Base-by-base conservation (phyloP, 2,329 filamentous ascomycete species). In the Exserohilum turcica region DNA sequence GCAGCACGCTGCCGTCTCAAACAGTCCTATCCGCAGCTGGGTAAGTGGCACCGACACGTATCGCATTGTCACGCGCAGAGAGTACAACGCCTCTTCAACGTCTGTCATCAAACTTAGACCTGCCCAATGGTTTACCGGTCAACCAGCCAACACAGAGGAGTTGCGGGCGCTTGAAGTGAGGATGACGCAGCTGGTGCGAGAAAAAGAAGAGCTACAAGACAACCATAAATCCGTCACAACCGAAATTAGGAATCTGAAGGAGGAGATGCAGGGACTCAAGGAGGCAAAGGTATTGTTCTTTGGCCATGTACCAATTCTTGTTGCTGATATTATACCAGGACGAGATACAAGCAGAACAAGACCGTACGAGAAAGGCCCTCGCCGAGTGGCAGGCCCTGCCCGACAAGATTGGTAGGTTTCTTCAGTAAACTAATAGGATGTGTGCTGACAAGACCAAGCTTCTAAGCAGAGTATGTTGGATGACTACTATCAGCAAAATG, bases 21-120 rank as follows among this genome's bases (percentile, higher is more conserved):
- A 77, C 12, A 82, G 79, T 43, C 77, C 81, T 12, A 80, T 97
- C 45, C 80, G 75, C 36, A 82, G 79, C 18, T 97, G 89, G 83
- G 85, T 90, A n/a, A 82, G 88, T 19, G 86, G 86, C 3, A 82
- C 77, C 13, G 82, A 86, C 13, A 61, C 59, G 6, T 71, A 54
- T 71, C 80, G 79, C 16, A 82, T 94, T 45, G 81, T 80, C 5
- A 85, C 89, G 13, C 86, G 93, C 42, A 82, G 80, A 59, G 93
- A 97, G 71, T 97, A 97, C 73, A 91, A 91, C 2, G 83, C 88
- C 12, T 84, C 84, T 42, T 91, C 90, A 1, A 92, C 89, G 1
- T 79, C 81, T 18, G 86, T 89, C 12, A 83, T 80, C 31, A 78
- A 78, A 48, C 77, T 97, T 12, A 78, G 73, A 13, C 75, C 74